Evolutionary conservation across 176 grass and related monocot genomes (phyloP).

Genomic region (Microstegium vimineum): DNA sequence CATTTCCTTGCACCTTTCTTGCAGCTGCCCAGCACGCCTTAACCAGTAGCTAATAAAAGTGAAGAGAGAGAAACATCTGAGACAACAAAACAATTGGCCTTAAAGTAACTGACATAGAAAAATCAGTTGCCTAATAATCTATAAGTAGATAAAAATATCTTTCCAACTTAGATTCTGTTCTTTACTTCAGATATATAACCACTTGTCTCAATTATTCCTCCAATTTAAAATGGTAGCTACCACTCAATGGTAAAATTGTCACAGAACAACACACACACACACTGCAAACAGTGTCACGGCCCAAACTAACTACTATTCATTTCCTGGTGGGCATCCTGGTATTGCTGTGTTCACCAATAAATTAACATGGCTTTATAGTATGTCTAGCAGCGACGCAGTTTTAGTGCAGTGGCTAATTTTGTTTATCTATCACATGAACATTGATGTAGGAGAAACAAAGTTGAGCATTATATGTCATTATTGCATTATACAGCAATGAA

Average conservation of each 20-base stretch:
- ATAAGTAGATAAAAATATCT: not conserved
- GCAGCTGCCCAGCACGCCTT: slow-evolving; percentile 25
- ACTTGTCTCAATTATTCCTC: not conserved
- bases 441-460: not conserved
- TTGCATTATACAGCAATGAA: not conserved
- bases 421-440: not conserved
- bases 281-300: not conserved
- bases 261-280: not conserved
- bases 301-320: not conserved
- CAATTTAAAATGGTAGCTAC: not conserved
- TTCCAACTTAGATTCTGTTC: not conserved
- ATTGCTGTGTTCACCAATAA: not conserved
- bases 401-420: not conserved
- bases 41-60: slow-evolving; percentile 26
- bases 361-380: not conserved
- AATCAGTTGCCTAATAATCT: not conserved
- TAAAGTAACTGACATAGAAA: slow-evolving; percentile 3
- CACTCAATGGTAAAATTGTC: not conserved
- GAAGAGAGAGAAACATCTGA: not conserved
- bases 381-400: not conserved
- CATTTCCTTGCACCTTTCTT: slow-evolving; percentile 18
- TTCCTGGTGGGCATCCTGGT: not conserved
- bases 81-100: slow-evolving; percentile 18
- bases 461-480: not conserved
- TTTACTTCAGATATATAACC: not conserved